Evolutionary conservation across 441 rosid species (phyloP), one percentile per base, ranked within the genome.

Genomic region (Populus tomentosa): DNA sequence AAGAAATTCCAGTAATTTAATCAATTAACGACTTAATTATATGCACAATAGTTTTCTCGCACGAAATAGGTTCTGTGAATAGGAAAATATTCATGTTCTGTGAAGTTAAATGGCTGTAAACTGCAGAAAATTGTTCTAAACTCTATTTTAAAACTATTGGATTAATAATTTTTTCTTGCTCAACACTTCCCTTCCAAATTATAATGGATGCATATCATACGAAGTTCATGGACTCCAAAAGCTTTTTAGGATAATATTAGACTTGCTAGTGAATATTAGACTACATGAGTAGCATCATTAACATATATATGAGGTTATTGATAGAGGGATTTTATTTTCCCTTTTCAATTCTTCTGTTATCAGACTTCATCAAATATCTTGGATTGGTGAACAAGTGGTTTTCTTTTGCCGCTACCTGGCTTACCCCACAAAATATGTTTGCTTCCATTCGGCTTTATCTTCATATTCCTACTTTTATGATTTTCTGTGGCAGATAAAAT

Each of bases 401-500:
- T 79, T 79, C 68, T 79, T 79, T 68, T n/a, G n/a, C 68, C 56
- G n/a, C 28, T 40, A 5, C 63, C 72, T 14, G 26, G 74, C 77
- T 75, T 69, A 71, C 63, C 77, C 75, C 77, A 70, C 71, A n/a
- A 72, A 68, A 14, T 50, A 69, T 9, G 75, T 26, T 7, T 9
- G 32, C 35, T 70, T 73, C 74, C 53, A 18, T 23, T 74, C 16
- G 72, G 68, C 72, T 74, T 67, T 28, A 10, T 69, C 1, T 71
- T 66, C 10, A 38, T 30, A 38, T 30, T 72, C 26, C 63, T 53
- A n/a, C 40, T 20, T 6, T 61, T n/a, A 53, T 77, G 78, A 59
- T 65, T 79, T 87, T 83, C 1, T 83, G 90, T 88, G 95, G 95
- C 83, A 79, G 63, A 66, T 68, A 85, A 74, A 74, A 72, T 84